phyloP scores from a whole-genome alignment of 345 rosid species.

The Salix suchowensis region DNA sequence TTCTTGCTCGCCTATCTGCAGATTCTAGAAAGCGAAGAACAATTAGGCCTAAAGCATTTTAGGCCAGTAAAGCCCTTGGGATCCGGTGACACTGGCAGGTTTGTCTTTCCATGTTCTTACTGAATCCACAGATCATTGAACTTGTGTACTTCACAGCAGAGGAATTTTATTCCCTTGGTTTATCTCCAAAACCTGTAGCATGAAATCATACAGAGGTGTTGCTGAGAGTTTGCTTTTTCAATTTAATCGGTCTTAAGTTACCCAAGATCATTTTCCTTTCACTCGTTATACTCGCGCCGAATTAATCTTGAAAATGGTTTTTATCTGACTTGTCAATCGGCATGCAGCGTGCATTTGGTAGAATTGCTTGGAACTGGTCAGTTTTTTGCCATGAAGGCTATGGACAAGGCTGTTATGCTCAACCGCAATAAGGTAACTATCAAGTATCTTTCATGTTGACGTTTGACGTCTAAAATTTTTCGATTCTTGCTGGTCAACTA shows the following conservation, averaged over 20 bases:
- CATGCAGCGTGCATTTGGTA: slow-evolving; percentile 80
- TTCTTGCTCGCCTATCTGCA: slow-evolving; percentile 16
- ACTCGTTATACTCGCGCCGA: not conserved
- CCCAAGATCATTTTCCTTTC: not conserved
- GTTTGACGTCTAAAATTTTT: too few species aligned
- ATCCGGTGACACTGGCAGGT: slow-evolving; percentile 99
- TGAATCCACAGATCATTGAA: too few species aligned
- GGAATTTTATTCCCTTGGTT: too few species aligned
- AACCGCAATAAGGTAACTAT: slow-evolving; percentile 75
- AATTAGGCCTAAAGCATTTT: slow-evolving; percentile 71
- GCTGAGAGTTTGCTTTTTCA: not conserved
- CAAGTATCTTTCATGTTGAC: too few species aligned
- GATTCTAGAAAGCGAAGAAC: slow-evolving; percentile 64
- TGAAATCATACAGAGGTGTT: not conserved
- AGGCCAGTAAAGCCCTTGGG: slow-evolving; percentile 85
- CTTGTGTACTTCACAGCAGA: not conserved
- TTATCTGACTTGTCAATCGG: slow-evolving; percentile 5
- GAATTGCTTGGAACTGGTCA: slow-evolving; percentile 69
- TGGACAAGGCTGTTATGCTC: slow-evolving; percentile 90
- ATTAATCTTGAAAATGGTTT: not conserved
- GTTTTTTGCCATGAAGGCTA: slow-evolving; percentile 88
- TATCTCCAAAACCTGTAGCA: not conserved
- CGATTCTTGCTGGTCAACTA: too few species aligned
- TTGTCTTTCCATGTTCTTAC: not conserved
- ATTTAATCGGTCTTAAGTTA: not conserved